These are phyloP conservation scores for Lycium ferocissimum DNA, from an alignment of 257 asterid genomes.

Conservation along the genomic window DNA sequence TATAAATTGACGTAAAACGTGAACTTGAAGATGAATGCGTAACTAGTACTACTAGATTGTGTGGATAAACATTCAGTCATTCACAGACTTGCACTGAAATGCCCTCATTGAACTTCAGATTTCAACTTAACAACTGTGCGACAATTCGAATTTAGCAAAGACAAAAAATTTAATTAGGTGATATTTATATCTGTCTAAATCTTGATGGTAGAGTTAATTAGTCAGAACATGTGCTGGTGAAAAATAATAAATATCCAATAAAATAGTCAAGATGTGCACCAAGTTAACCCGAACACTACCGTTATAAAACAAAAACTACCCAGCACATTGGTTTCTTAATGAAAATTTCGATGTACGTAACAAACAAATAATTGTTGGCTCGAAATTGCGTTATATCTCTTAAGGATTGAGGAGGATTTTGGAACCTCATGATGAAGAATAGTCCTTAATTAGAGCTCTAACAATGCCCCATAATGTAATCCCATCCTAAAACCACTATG, in stretches of 20 bases:
- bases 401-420: neutral
- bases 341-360: neutral
- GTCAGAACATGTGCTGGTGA: accelerated
- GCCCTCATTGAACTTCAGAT: neutral
- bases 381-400: neutral
- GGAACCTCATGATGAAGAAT: neutral
- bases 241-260: too few species aligned
- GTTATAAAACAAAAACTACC: too few species aligned
- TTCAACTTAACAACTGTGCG: neutral
- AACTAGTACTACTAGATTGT: neutral
- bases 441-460: neutral
- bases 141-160: too few species aligned
- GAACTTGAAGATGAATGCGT: neutral
- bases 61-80: neutral
- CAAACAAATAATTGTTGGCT: neutral
- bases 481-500: neutral
- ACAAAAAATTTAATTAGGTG: too few species aligned
- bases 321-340: too few species aligned
- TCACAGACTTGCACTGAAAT: neutral
- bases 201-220: too few species aligned
- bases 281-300: too few species aligned
- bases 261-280: too few species aligned
- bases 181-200: too few species aligned
- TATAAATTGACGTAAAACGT: neutral
- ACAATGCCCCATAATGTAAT: neutral